Conservation (phyloP, 352 stramenopile genomes). For the Phytophthora idaei region DNA sequence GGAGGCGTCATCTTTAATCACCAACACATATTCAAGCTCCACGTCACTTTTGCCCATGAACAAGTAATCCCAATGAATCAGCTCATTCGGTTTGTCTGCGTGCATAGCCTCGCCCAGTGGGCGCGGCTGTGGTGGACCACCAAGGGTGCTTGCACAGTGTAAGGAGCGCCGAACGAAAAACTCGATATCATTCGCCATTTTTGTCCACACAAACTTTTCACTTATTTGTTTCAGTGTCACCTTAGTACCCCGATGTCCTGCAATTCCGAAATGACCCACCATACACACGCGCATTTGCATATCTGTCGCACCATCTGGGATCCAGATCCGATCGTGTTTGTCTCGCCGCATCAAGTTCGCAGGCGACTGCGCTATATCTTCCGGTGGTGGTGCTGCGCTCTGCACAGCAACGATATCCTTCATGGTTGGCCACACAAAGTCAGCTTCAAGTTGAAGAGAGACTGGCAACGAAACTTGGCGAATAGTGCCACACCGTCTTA, state of each 20-base stretch:
- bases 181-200: neutral
- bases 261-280: slow-evolving; percentile 29
- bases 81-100: neutral
- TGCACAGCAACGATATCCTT: neutral
- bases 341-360: neutral
- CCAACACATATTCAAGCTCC: neutral
- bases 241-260: slow-evolving; percentile 18
- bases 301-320: slow-evolving; percentile 8
- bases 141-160: neutral
- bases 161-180: neutral
- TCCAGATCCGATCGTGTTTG: slow-evolving; percentile 3
- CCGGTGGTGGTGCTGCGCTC: neutral
- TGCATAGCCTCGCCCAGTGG: neutral
- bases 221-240: neutral
- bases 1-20: neutral
- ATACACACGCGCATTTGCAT: slow-evolving; percentile 37
- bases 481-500: neutral
- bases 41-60: neutral
- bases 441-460: neutral
- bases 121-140: neutral
- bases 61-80: neutral
- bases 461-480: neutral
- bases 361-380: neutral
- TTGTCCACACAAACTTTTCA: neutral
- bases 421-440: slow-evolving; percentile 5